A percentile compares a stretch with the other conserved stretches of the same genome.
Conservation (phyloP, 2,329 filamentous ascomycete genomes). For the Alternaria burnsii region DNA sequence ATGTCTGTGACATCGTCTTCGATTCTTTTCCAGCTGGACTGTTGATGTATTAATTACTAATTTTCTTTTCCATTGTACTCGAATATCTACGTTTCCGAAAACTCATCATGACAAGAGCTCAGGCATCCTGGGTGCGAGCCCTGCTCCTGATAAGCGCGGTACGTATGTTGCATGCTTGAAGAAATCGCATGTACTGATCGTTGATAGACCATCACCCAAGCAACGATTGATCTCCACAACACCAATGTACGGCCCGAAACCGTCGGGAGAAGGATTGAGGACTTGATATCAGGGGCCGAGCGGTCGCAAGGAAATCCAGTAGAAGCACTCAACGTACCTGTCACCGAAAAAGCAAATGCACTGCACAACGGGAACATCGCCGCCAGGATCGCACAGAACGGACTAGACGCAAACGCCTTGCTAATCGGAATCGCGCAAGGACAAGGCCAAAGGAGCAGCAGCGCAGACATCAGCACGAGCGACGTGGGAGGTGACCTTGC, state of each 20-base stretch:
- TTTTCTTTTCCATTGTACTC: slow-evolving; percentile 6
- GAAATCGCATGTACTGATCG: slow-evolving; percentile 24
- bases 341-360: slow-evolving; percentile 15
- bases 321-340: slow-evolving; percentile 22
- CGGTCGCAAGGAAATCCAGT: slow-evolving; percentile 19
- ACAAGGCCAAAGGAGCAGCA: slow-evolving; percentile 12
- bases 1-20: slow-evolving; percentile 43
- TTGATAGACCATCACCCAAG: slow-evolving; percentile 34
- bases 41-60: slow-evolving; percentile 47
- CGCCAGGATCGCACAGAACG: slow-evolving; percentile 24
- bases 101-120: slow-evolving; percentile 43
- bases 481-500: slow-evolving; percentile 25
- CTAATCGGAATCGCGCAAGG: slow-evolving; percentile 25
- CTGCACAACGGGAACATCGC: slow-evolving; percentile 21
- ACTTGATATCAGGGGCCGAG: slow-evolving; percentile 36
- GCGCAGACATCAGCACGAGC: slow-evolving; percentile 14
- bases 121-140: slow-evolving; percentile 32
- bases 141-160: slow-evolving; percentile 44
- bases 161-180: slow-evolving; percentile 18
- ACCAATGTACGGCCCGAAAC: slow-evolving; percentile 31
- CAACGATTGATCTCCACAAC: slow-evolving; percentile 37
- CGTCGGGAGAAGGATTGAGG: slow-evolving; percentile 35
- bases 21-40: slow-evolving; percentile 46
- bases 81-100: not conserved
- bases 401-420: slow-evolving; percentile 31